Conservation (phyloP, 306 rosid species). For the Prunus campanulata region DNA sequence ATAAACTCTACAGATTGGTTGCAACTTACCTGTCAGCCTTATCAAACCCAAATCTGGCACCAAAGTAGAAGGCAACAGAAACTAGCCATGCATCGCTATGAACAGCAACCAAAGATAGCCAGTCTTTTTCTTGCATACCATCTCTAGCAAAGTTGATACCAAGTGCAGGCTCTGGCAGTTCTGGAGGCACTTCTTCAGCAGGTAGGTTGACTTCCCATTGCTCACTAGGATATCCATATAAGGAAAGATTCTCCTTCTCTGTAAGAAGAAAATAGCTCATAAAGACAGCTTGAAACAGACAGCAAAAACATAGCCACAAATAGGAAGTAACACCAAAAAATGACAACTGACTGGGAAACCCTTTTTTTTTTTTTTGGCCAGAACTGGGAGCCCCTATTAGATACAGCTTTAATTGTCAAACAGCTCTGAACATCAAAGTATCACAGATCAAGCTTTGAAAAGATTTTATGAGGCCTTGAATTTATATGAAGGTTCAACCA, state of each 20-base stretch:
- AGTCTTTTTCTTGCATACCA: slow-evolving; percentile 89
- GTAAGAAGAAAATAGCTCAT: slow-evolving; percentile 30
- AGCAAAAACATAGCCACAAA: slow-evolving; percentile 1
- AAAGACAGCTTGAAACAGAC: slow-evolving; percentile 17
- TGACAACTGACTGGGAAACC: background rate
- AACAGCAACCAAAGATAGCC: slow-evolving; percentile 89
- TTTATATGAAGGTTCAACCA: background rate
- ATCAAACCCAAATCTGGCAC: slow-evolving; percentile 92
- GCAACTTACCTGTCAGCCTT: slow-evolving; percentile 67
- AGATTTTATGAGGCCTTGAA: background rate
- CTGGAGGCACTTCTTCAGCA: slow-evolving; percentile 97
- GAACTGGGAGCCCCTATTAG: background rate
- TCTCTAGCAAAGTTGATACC: slow-evolving; percentile 97
- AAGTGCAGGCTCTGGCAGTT: slow-evolving; percentile 91
- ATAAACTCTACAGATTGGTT: slow-evolving; percentile 1
- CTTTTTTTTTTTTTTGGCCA: too few relatives aligned
- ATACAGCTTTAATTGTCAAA: background rate
- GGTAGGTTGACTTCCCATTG: slow-evolving; percentile 98
- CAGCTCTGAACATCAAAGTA: background rate
- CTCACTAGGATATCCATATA: slow-evolving; percentile 84
- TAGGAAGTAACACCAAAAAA: slow-evolving; percentile 7
- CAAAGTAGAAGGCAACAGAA: slow-evolving; percentile 88
- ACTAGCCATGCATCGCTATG: slow-evolving; percentile 97
- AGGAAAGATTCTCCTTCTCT: slow-evolving; percentile 94
- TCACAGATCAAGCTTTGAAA: background rate